These are phyloP conservation scores for Colletotrichum incanum DNA, from an alignment of 2,329 filamentous ascomycete species.

Conservation along the genomic window DNA sequence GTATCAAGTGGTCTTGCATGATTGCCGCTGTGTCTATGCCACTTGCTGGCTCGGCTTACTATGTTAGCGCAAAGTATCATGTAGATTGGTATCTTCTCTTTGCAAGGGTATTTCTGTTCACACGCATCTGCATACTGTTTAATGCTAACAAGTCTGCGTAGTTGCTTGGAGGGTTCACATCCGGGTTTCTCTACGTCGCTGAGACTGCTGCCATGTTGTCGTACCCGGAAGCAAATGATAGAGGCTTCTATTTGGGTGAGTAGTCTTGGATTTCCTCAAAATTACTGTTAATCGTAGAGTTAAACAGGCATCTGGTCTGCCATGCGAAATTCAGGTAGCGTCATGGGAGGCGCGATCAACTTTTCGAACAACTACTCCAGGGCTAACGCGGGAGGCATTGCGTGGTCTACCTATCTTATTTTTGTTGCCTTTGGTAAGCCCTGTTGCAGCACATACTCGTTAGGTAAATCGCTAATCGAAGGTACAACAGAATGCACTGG, in stretches of 20 bases:
- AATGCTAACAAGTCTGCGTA: background rate
- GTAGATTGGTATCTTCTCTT: conserved; percentile 52
- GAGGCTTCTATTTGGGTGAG: conserved; percentile 43
- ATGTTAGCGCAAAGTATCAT: conserved; percentile 50
- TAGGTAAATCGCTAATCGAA: background rate
- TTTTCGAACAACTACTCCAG: conserved; percentile 59
- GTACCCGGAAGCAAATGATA: conserved; percentile 42
- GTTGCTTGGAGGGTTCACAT: conserved; percentile 40
- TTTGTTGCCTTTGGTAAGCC: conserved; percentile 48
- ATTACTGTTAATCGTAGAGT: background rate
- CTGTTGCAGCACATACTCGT: background rate
- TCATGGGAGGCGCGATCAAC: conserved; percentile 64
- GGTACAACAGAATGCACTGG: conserved; percentile 47
- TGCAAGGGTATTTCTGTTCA: conserved; percentile 42
- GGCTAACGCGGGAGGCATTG: conserved; percentile 47
- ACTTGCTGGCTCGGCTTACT: conserved; percentile 53
- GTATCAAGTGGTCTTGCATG: conserved; percentile 55
- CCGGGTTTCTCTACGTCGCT: conserved; percentile 48
- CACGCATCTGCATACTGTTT: accelerated
- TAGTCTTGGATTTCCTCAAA: no score
- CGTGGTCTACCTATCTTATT: conserved; percentile 49
- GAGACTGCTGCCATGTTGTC: conserved; percentile 49
- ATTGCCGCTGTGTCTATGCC: conserved; percentile 54
- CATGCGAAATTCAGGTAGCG: conserved; percentile 46
- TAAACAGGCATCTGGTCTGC: conserved; percentile 46